These are phyloP conservation scores for Hypoxylon lenormandii DNA, from an alignment of 495 filamentous ascomycete genomes.

Conservation along the genomic window DNA sequence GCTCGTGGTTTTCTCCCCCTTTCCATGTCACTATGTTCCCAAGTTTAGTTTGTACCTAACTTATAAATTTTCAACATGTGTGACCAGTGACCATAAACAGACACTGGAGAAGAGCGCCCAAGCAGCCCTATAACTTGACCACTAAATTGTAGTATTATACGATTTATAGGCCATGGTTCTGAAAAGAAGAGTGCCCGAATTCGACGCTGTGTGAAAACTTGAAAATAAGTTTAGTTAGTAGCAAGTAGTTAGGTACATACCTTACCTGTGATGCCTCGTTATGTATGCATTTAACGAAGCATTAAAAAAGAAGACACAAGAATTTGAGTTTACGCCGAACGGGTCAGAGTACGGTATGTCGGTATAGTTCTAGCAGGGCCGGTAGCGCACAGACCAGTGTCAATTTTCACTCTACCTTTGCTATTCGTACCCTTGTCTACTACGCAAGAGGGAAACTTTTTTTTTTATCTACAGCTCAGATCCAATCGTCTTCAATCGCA, in stretches of 20 bases:
- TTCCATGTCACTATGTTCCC: slow-evolving; percentile 6
- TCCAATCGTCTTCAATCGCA: slow-evolving; percentile 27
- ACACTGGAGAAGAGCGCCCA: no score
- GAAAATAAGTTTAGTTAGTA: no score
- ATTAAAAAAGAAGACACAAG: slow-evolving; percentile 5
- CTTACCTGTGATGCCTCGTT: slow-evolving; percentile 5
- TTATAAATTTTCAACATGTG: not conserved
- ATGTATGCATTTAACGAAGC: slow-evolving; percentile 32
- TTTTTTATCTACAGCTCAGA: slow-evolving; percentile 10
- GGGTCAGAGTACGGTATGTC: no score
- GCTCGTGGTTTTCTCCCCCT: slow-evolving; percentile 9
- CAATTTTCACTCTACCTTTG: slow-evolving; percentile 16
- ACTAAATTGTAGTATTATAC: no score
- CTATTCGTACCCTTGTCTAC: not conserved
- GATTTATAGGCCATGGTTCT: no score
- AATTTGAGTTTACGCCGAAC: slow-evolving; percentile 6
- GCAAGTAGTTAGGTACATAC: no score
- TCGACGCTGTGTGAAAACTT: no score
- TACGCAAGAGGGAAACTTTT: slow-evolving; percentile 30
- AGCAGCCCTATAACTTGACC: no score
- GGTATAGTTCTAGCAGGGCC: not conserved
- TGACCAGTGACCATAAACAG: no score
- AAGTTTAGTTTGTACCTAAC: not conserved
- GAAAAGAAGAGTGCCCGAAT: no score
- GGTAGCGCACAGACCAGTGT: slow-evolving; percentile 26